Evolutionary conservation across 805 yeast species (phyloP).

Genomic region (Lipomyces anomalus): DNA sequence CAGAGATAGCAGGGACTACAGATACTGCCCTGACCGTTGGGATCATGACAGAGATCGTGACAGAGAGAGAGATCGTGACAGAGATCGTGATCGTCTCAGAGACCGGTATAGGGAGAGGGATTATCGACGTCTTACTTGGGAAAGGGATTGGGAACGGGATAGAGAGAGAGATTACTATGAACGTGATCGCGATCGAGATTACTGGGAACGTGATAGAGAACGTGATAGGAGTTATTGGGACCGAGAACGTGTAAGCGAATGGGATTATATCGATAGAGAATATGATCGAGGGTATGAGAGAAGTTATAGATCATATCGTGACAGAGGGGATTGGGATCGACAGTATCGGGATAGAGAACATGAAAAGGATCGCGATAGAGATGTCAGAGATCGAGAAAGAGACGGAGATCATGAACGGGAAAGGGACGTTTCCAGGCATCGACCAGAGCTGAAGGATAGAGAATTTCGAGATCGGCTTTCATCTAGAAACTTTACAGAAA

Average conservation of each 20-base stretch:
- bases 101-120: slow-evolving; percentile 14
- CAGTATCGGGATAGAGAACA: slow-evolving; percentile 9
- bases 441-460: not conserved
- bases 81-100: slow-evolving; percentile 8
- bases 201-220: slow-evolving; percentile 10
- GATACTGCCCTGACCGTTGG: slow-evolving; percentile 4
- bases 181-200: slow-evolving; percentile 10
- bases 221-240: slow-evolving; percentile 6
- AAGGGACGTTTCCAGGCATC: not conserved
- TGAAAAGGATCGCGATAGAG: slow-evolving; percentile 8
- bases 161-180: not conserved
- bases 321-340: slow-evolving; percentile 10
- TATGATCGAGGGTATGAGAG: slow-evolving; percentile 6
- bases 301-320: slow-evolving; percentile 1
- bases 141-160: not conserved
- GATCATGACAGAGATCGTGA: slow-evolving; percentile 12
- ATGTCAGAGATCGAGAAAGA: slow-evolving; percentile 1
- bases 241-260: slow-evolving; percentile 6
- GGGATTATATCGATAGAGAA: slow-evolving; percentile 3
- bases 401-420: slow-evolving; percentile 1
- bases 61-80: slow-evolving; percentile 7
- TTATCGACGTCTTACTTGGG: not conserved
- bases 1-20: slow-evolving; percentile 2
- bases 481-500: not conserved
- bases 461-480: slow-evolving; percentile 6